Conservation (phyloP, 202 grass and related monocot species). For the Bolboschoenoplectus hybrid region DNA sequence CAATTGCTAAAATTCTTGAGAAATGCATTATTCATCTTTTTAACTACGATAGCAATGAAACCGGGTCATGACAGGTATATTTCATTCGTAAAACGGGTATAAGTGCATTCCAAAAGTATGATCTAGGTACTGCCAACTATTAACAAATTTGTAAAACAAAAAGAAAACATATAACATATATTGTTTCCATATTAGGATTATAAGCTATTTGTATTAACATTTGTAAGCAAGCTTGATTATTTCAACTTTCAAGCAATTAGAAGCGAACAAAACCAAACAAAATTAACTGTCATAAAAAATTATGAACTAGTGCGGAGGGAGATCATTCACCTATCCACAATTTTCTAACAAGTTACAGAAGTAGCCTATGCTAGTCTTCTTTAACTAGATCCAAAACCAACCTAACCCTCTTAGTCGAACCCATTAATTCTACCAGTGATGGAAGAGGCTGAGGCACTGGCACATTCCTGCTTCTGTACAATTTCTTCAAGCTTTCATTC, state of each 20-base stretch:
- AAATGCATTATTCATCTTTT: no score
- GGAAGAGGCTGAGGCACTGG: constrained; percentile 55
- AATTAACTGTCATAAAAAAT: neutral
- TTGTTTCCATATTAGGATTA: neutral
- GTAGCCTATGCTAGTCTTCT: neutral
- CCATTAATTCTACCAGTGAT: constrained; percentile 58
- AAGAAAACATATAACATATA: neutral
- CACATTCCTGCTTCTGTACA: constrained; percentile 74
- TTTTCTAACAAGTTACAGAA: neutral
- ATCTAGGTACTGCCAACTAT: neutral
- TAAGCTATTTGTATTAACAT: neutral
- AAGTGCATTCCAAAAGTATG: neutral
- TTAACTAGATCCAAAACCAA: constrained; percentile 23
- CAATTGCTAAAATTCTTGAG: no score
- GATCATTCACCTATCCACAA: neutral
- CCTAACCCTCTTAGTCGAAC: constrained; percentile 51
- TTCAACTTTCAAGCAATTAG: neutral
- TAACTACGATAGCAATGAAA: no score
- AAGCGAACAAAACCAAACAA: neutral
- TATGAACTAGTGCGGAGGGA: neutral
- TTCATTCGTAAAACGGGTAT: neutral
- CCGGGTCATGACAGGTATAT: neutral
- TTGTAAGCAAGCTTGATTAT: neutral
- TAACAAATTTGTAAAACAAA: neutral
- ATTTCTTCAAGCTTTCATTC: constrained; percentile 54